Percentiles rank a stretch among this genome's conserved stretches.
These are phyloP conservation scores for Nitzschia sp. DNA, from an alignment of 108 stramenopile species.

Conservation along the genomic window DNA sequence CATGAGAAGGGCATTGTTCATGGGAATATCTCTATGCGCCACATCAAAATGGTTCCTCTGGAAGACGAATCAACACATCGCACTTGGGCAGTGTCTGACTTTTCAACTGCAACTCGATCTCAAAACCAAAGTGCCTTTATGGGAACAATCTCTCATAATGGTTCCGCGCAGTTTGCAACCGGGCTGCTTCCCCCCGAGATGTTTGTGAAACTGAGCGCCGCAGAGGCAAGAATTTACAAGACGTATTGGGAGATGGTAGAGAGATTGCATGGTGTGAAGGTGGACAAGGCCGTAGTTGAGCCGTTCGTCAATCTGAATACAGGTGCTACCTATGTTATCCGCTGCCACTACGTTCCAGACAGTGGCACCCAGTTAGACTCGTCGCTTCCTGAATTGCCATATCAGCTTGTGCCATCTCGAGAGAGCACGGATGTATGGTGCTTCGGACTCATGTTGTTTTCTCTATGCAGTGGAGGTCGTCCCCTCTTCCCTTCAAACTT, in stretches of 20 bases:
- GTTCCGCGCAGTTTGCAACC: slow-evolving; percentile 40
- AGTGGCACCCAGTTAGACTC: slow-evolving; percentile 10
- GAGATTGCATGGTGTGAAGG: slow-evolving; percentile 35
- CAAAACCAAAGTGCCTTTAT: slow-evolving; percentile 20
- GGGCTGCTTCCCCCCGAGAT: slow-evolving; percentile 59
- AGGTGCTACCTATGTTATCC: slow-evolving; percentile 50
- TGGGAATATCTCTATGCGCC: slow-evolving; percentile 42
- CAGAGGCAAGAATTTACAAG: slow-evolving; percentile 38
- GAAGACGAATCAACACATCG: slow-evolving; percentile 35
- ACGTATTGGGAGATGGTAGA: slow-evolving; percentile 47
- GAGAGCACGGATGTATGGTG: slow-evolving; percentile 66
- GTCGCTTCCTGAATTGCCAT: slow-evolving; percentile 51
- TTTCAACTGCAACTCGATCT: slow-evolving; percentile 29
- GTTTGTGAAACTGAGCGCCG: slow-evolving; percentile 43
- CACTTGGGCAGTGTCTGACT: slow-evolving; percentile 48
- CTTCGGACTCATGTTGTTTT: slow-evolving; percentile 63
- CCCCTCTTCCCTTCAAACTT: slow-evolving; percentile 52
- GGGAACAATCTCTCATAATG: slow-evolving; percentile 46
- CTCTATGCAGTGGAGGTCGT: slow-evolving; percentile 59
- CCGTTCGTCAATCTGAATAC: slow-evolving; percentile 47
- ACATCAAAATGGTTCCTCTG: slow-evolving; percentile 30
- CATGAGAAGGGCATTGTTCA: slow-evolving; percentile 53
- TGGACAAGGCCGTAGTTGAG: slow-evolving; percentile 46
- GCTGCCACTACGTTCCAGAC: slow-evolving; percentile 49
- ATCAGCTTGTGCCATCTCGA: slow-evolving; percentile 47